phyloP scores from a whole-genome alignment of 1,139 yeast genomes.

The Candida tropicalis region DNA sequence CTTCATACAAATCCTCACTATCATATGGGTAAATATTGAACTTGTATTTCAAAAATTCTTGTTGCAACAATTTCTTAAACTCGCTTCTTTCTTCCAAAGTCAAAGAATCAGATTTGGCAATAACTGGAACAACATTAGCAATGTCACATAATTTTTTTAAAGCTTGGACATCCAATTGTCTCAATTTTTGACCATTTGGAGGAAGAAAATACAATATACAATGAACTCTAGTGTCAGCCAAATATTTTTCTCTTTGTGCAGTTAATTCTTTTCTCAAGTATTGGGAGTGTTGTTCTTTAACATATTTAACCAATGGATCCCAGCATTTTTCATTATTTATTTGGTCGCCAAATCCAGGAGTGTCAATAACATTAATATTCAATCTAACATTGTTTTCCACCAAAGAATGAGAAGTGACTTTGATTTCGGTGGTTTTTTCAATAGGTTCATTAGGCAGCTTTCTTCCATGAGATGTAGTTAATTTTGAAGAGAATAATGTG shows the following conservation, averaged over 20 bases:
- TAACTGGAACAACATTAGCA: conserved; percentile 92
- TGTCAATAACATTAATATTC: conserved; percentile 86
- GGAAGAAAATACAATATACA: conserved; percentile 89
- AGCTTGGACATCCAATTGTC: conserved; percentile 80
- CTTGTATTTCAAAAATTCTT: conserved; percentile 72
- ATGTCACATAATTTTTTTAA: conserved; percentile 85
- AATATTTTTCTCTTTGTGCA: conserved; percentile 86
- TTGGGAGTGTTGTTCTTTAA: conserved; percentile 94
- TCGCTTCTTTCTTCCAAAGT: conserved; percentile 81
- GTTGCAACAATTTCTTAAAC: conserved; percentile 75
- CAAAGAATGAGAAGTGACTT: conserved; percentile 66
- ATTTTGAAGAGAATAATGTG: conserved; percentile 83
- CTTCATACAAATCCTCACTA: conserved; percentile 70
- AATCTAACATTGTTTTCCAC: conserved; percentile 86
- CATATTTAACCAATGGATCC: conserved; percentile 95
- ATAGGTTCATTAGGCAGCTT: conserved; percentile 66
- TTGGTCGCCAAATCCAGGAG: conserved; percentile 98
- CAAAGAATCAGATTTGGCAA: conserved; percentile 79
- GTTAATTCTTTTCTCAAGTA: conserved; percentile 94
- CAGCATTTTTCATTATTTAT: conserved; percentile 94
- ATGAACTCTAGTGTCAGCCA: conserved; percentile 92
- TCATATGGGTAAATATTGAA: conserved; percentile 89
- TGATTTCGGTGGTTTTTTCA: conserved; percentile 86
- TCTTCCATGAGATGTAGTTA: conserved; percentile 76
- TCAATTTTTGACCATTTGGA: conserved; percentile 83